Conservation (phyloP, 345 rosid genomes). For the Ceriops tagal region DNA sequence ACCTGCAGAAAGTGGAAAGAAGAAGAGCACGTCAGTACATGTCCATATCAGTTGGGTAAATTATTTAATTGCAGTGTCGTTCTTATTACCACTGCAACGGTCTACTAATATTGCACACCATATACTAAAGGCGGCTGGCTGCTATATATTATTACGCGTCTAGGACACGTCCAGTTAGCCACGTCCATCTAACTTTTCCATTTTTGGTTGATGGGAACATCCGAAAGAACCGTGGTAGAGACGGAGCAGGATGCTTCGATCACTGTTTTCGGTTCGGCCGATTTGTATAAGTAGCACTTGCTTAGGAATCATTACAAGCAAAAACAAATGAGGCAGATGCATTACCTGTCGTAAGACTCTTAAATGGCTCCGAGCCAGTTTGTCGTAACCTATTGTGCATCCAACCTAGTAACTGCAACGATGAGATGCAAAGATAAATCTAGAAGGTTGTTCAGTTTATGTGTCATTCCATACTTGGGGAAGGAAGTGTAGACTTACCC, state of each 20-base stretch:
- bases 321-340: slow-evolving; percentile 20
- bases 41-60: background rate
- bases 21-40: slow-evolving; percentile 9
- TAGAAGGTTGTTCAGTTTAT: slow-evolving; percentile 19
- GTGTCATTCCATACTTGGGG: slow-evolving; percentile 19
- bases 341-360: slow-evolving; percentile 63
- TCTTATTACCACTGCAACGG: no score
- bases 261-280: background rate
- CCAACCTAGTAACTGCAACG: slow-evolving; percentile 80
- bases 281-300: background rate
- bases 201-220: no score
- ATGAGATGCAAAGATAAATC: slow-evolving; percentile 28
- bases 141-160: no score
- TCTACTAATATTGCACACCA: no score
- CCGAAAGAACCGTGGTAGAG: no score
- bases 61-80: background rate
- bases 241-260: no score
- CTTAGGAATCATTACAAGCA: slow-evolving; percentile 10
- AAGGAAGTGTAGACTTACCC: slow-evolving; percentile 42
- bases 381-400: slow-evolving; percentile 57
- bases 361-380: slow-evolving; percentile 48
- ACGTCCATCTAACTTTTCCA: no score
- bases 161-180: no score
- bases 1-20: slow-evolving; percentile 45
- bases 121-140: no score